Evolutionary conservation across 257 asterid species (phyloP).

Genomic region (Ajuga chamaepitys): DNA sequence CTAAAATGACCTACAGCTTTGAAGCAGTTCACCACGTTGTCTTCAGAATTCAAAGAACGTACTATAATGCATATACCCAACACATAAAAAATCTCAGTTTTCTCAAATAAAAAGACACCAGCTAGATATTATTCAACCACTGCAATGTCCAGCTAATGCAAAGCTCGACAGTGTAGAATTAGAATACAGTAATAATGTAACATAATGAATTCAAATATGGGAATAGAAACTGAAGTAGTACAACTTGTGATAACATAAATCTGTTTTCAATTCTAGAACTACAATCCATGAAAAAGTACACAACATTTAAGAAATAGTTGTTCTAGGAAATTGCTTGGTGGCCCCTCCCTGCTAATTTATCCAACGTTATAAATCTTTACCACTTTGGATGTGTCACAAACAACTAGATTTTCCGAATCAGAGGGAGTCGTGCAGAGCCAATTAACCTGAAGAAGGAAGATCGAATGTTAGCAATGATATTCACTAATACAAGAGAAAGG

Average conservation of each 20-base stretch:
- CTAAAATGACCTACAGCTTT: too few relatives aligned
- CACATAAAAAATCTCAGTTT: too few relatives aligned
- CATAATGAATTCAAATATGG: not conserved
- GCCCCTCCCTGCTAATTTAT: conserved; percentile 5
- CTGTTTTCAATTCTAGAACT: not conserved
- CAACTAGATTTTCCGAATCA: conserved; percentile 74
- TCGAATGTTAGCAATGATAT: conserved; percentile 1
- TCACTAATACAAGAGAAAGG: too few relatives aligned
- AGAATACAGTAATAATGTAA: not conserved
- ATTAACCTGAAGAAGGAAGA: conserved; percentile 52
- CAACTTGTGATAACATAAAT: not conserved
- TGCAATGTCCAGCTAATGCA: too few relatives aligned
- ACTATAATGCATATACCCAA: too few relatives aligned
- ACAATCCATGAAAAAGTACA: not conserved
- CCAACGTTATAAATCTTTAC: conserved; percentile 68
- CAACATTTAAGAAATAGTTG: too few relatives aligned
- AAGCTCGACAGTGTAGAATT: not conserved
- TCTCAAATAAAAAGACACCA: too few relatives aligned
- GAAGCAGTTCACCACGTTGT: too few relatives aligned
- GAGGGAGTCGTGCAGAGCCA: conserved; percentile 85
- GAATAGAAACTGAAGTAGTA: not conserved
- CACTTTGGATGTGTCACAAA: conserved; percentile 81
- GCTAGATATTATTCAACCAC: too few relatives aligned
- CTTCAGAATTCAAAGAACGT: too few relatives aligned
- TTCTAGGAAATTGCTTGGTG: not conserved